Conservation (phyloP, 352 stramenopile genomes). For the Phytophthora megakarya region DNA sequence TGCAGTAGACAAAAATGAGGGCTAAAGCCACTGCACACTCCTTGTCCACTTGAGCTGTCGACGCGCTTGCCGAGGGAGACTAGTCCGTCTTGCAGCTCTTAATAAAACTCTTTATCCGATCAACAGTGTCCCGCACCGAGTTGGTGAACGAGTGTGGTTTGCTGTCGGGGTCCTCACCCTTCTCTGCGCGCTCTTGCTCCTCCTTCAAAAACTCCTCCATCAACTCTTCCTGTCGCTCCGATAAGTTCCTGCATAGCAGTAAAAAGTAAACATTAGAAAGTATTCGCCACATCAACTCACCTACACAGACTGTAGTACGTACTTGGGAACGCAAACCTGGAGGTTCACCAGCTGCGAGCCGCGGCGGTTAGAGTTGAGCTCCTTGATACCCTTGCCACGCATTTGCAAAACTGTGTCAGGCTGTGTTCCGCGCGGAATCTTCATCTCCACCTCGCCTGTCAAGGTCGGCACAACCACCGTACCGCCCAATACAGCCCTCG, state of each 20-base stretch:
- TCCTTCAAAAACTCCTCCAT: conserved; percentile 95
- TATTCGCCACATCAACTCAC: neutral
- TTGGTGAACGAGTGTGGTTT: conserved; percentile 85
- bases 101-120: conserved; percentile 91
- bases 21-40: conserved; percentile 18
- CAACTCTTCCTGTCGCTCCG: conserved; percentile 93
- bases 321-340: conserved; percentile 95
- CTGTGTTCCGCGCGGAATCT: conserved; percentile 95
- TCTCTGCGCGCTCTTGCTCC: conserved; percentile 69
- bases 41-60: conserved; percentile 11
- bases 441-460: conserved; percentile 97
- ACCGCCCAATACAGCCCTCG: conserved; percentile 93
- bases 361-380: conserved; percentile 91
- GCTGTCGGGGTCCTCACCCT: conserved; percentile 70
- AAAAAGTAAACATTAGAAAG: conserved; percentile 12
- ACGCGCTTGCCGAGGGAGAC: conserved; percentile 29
- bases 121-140: conserved; percentile 80
- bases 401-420: conserved; percentile 96
- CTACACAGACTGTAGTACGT: conserved; percentile 32
- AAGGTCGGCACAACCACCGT: conserved; percentile 97
- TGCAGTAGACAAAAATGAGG: conserved; percentile 29
- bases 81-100: conserved; percentile 56
- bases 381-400: conserved; percentile 95
- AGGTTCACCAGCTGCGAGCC: conserved; percentile 98
- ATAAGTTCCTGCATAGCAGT: conserved; percentile 74